Evolutionary conservation across 1,284 basidiomycete species (phyloP).

Genomic region (Marasmius tenuissimus): DNA sequence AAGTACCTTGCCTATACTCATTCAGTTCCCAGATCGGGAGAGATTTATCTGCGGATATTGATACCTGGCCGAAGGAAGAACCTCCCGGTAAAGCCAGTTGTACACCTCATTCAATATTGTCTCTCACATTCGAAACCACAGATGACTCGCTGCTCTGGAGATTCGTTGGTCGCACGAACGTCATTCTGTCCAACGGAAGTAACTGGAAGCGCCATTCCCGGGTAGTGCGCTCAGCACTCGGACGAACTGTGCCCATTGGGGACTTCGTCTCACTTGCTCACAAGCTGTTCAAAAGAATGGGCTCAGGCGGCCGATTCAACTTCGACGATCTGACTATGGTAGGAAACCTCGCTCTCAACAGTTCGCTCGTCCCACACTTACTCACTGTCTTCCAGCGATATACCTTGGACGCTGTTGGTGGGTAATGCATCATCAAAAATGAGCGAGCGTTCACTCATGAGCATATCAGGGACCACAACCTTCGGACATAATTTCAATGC

Average conservation of each 20-base stretch:
- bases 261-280: conserved; percentile 23
- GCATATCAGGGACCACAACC: conserved; percentile 27
- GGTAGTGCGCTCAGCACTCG: conserved; percentile 25
- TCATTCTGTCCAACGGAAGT: conserved; percentile 28
- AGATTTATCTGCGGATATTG: conserved; percentile 17
- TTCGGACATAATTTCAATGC: conserved; percentile 36
- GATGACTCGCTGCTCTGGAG: conserved; percentile 19
- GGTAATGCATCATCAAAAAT: conserved; percentile 16
- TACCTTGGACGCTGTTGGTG: not conserved
- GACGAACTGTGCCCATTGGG: conserved; percentile 24
- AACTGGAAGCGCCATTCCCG: conserved; percentile 28
- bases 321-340: conserved; percentile 24
- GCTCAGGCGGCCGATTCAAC: conserved; percentile 15
- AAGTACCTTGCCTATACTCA: not conserved
- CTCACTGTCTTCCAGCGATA: not conserved
- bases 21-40: conserved; percentile 14
- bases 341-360: too few relatives aligned
- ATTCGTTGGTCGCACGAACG: conserved; percentile 27
- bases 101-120: conserved; percentile 7
- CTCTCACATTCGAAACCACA: not conserved
- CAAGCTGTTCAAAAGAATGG: conserved; percentile 24
- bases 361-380: not conserved
- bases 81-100: conserved; percentile 20
- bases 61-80: conserved; percentile 25
- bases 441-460: conserved; percentile 25